Percentiles rank a stretch among this genome's conserved stretches.
Evolutionary conservation across 441 rosid genomes (phyloP).

Genomic region (Pelargonium hybrid): DNA sequence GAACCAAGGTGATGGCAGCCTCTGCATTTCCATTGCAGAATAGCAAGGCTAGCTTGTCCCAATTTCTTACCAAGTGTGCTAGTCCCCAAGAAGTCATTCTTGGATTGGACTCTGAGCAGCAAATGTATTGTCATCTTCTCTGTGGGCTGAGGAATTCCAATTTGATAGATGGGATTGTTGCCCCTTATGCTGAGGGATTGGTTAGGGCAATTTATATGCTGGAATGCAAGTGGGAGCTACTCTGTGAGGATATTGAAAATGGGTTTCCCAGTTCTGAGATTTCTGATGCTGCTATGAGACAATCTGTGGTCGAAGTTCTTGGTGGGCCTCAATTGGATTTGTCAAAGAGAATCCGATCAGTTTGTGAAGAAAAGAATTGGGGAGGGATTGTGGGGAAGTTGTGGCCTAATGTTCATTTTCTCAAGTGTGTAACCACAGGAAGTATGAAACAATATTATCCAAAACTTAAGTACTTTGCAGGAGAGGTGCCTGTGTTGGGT

Average conservation of each 20-base stretch:
- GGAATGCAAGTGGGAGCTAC: slow-evolving; percentile 36
- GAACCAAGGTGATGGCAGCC: slow-evolving; percentile 42
- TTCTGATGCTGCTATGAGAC: slow-evolving; percentile 25
- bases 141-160: slow-evolving; percentile 34
- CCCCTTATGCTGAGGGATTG: slow-evolving; percentile 33
- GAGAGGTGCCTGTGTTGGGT: slow-evolving; percentile 32
- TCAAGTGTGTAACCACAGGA: slow-evolving; percentile 39
- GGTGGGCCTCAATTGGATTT: slow-evolving; percentile 34
- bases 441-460: slow-evolving; percentile 39
- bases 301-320: slow-evolving; percentile 28
- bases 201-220: slow-evolving; percentile 23
- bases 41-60: slow-evolving; percentile 17
- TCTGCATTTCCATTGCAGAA: slow-evolving; percentile 32
- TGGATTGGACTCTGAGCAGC: slow-evolving; percentile 30
- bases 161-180: slow-evolving; percentile 29
- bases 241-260: slow-evolving; percentile 34
- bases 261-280: slow-evolving; percentile 27
- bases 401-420: slow-evolving; percentile 36
- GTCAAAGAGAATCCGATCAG: slow-evolving; percentile 24
- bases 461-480: slow-evolving; percentile 36
- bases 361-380: slow-evolving; percentile 30
- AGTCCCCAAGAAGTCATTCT: slow-evolving; percentile 34
- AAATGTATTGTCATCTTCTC: slow-evolving; percentile 42
- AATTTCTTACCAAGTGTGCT: slow-evolving; percentile 12
- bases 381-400: slow-evolving; percentile 32